Evolutionary conservation across 768 basidiomycete species (phyloP).

Genomic region (Nidularia sp.): DNA sequence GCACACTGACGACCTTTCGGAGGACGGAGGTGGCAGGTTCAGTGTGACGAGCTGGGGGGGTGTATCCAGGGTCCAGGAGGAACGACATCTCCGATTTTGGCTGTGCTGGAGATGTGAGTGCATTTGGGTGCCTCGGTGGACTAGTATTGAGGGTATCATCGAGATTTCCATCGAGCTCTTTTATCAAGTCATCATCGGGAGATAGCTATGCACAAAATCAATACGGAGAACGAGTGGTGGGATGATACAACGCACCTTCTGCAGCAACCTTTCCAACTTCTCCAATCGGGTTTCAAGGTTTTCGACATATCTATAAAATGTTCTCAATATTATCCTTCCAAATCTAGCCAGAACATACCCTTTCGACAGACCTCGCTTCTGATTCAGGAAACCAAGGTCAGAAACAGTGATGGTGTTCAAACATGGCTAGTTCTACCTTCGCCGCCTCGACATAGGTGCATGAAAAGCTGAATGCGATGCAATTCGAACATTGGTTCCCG

Average conservation of each 20-base stretch:
- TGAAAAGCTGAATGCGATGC: conserved; percentile 55
- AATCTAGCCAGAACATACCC: conserved; percentile 30
- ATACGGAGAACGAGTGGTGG: too few species aligned
- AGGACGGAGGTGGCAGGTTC: conserved; percentile 29
- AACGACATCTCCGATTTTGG: neutral
- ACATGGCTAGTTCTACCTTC: conserved; percentile 40
- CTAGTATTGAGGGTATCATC: conserved; percentile 15
- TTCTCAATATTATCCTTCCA: neutral
- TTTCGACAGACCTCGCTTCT: conserved; percentile 62
- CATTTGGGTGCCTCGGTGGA: conserved; percentile 13
- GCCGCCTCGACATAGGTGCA: conserved; percentile 71
- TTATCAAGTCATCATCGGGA: conserved; percentile 58
- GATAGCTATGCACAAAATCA: conserved; percentile 39
- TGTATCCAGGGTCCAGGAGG: neutral
- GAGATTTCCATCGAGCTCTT: conserved; percentile 42
- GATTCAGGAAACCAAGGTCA: conserved; percentile 1
- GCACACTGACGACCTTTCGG: conserved; percentile 16
- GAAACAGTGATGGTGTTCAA: conserved; percentile 8
- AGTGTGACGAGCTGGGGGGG: conserved; percentile 1
- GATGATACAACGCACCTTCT: conserved; percentile 19
- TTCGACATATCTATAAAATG: conserved; percentile 45
- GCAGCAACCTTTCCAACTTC: conserved; percentile 58
- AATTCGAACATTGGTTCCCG: conserved; percentile 64
- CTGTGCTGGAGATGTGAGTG: conserved; percentile 5
- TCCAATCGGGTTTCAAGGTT: conserved; percentile 55